Percentiles rank a stretch among this genome's conserved stretches.
These are phyloP conservation scores for Panaeolus papilionaceus DNA, from an alignment of 768 basidiomycete genomes.

Conservation along the genomic window DNA sequence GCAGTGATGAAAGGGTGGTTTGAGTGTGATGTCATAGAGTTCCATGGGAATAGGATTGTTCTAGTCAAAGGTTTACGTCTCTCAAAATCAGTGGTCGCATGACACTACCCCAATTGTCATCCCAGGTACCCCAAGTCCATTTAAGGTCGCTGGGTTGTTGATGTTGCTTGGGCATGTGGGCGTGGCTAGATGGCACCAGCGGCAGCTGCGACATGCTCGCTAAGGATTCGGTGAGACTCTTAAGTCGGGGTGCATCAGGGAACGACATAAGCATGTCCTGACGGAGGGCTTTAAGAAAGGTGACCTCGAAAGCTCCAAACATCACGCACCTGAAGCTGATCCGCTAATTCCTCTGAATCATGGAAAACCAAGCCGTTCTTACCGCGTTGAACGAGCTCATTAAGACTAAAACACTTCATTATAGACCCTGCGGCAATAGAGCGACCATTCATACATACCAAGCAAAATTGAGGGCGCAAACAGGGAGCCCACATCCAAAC, in stretches of 20 bases:
- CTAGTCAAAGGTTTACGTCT: constrained; percentile 39
- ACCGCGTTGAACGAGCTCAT: constrained; percentile 86
- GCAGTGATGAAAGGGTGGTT: background rate
- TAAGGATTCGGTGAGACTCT: constrained; percentile 58
- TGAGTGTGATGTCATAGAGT: background rate
- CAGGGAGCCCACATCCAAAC: constrained; percentile 97
- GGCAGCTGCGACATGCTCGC: constrained; percentile 34
- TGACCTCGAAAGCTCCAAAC: constrained; percentile 17
- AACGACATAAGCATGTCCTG: constrained; percentile 63
- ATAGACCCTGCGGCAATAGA: background rate
- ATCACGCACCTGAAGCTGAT: constrained; percentile 67
- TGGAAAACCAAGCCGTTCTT: constrained; percentile 86
- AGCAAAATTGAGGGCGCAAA: constrained; percentile 85
- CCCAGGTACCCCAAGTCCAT: constrained; percentile 80
- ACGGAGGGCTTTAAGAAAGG: constrained; percentile 5
- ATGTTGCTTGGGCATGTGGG: constrained; percentile 28
- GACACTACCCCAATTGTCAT: constrained; percentile 81
- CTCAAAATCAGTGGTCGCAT: constrained; percentile 64
- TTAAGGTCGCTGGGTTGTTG: constrained; percentile 27
- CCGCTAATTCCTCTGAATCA: constrained; percentile 68
- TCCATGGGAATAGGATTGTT: background rate
- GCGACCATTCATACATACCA: constrained; percentile 61
- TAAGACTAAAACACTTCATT: constrained; percentile 54
- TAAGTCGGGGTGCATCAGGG: constrained; percentile 59
- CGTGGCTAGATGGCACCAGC: constrained; percentile 26